These are phyloP conservation scores for Spatholobus suberectus DNA, from an alignment of 306 rosid species.

Conservation along the genomic window DNA sequence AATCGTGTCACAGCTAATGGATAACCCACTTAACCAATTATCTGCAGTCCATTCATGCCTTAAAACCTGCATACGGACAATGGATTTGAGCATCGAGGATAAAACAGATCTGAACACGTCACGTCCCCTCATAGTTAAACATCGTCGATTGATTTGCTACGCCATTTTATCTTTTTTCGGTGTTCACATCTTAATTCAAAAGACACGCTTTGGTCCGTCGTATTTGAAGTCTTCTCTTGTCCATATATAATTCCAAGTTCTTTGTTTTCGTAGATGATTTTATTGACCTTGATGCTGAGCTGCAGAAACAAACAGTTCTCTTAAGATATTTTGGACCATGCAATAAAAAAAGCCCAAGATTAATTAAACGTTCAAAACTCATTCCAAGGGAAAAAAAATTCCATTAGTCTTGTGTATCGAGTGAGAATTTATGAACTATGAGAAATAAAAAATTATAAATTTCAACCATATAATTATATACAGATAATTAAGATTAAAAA, in stretches of 20 bases:
- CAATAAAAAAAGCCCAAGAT: not conserved
- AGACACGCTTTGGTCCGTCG: not conserved
- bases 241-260: slow-evolving; percentile 23
- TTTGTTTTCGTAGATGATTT: slow-evolving; percentile 13
- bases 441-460: no score
- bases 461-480: no score
- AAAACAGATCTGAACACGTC: not conserved
- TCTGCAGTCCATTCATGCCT: not conserved
- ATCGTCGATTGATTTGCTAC: not conserved
- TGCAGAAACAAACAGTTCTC: slow-evolving; percentile 29
- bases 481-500: no score
- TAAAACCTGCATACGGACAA: slow-evolving; percentile 6
- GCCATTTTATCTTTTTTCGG: not conserved
- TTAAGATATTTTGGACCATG: slow-evolving; percentile 25
- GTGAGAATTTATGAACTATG: no score
- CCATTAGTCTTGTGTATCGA: no score
- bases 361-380: not conserved
- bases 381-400: not conserved
- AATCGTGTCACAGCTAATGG: slow-evolving; percentile 15
- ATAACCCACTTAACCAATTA: not conserved
- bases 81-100: not conserved
- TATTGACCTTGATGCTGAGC: slow-evolving; percentile 38
- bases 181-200: slow-evolving; percentile 22
- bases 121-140: slow-evolving; percentile 2
- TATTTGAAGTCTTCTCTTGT: slow-evolving; percentile 27